Evolutionary conservation across 192 early-diverging fungal genomes (phyloP).

Genomic region (Phlyctochytrium planicorne): DNA sequence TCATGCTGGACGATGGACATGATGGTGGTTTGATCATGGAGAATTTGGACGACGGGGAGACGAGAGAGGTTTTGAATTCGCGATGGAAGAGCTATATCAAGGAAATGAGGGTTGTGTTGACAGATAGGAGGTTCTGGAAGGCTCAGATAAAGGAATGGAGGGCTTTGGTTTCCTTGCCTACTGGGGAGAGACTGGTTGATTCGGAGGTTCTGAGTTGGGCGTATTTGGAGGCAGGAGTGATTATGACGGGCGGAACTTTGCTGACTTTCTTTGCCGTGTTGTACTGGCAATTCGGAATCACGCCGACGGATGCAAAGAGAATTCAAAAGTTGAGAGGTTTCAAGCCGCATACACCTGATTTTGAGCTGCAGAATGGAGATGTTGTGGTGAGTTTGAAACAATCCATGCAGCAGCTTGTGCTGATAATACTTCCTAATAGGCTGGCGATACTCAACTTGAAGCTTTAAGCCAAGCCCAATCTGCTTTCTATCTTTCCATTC

Average conservation of each 20-base stretch:
- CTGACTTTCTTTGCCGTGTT: slow-evolving; percentile 80
- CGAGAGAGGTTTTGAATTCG: slow-evolving; percentile 23
- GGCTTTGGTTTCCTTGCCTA: slow-evolving; percentile 26
- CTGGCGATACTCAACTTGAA: slow-evolving; percentile 54
- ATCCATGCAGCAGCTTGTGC: neutral
- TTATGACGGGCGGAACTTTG: slow-evolving; percentile 69
- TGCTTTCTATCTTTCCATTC: slow-evolving; percentile 70
- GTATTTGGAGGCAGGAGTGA: slow-evolving; percentile 83
- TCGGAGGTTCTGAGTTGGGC: slow-evolving; percentile 81
- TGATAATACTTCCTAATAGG: slow-evolving; percentile 6
- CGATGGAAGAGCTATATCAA: slow-evolving; percentile 23
- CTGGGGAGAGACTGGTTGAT: slow-evolving; percentile 86
- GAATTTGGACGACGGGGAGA: slow-evolving; percentile 28
- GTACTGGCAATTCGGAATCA: slow-evolving; percentile 62
- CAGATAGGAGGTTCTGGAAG: slow-evolving; percentile 45
- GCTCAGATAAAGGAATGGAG: slow-evolving; percentile 26
- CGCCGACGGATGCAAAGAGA: slow-evolving; percentile 52
- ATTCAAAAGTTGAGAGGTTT: slow-evolving; percentile 47
- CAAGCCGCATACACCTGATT: slow-evolving; percentile 41
- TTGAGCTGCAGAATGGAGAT: slow-evolving; percentile 31
- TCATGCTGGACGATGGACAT: slow-evolving; percentile 1
- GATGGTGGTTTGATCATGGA: slow-evolving; percentile 17
- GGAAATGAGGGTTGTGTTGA: slow-evolving; percentile 37
- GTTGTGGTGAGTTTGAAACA: slow-evolving; percentile 37
- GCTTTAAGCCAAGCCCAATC: slow-evolving; percentile 78